phyloP scores from a whole-genome alignment of 305 asterid species.

The Plantago coronopus region DNA sequence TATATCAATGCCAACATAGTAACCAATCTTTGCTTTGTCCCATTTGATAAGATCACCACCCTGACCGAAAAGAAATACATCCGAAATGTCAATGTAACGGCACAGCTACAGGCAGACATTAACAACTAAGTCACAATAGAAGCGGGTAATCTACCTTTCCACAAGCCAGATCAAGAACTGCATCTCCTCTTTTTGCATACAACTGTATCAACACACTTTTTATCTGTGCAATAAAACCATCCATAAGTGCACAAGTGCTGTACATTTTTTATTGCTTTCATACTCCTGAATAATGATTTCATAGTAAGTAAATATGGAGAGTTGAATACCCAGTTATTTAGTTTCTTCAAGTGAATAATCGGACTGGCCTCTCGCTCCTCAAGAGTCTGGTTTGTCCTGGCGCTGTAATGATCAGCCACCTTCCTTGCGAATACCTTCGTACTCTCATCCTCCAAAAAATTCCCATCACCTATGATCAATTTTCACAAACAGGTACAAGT shows the following conservation, averaged over 20 bases:
- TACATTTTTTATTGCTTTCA: background rate
- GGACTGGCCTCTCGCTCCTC: constrained; percentile 70
- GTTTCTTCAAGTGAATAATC: constrained; percentile 50
- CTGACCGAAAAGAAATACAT: constrained; percentile 36
- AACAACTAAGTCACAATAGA: background rate
- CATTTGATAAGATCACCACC: constrained; percentile 98
- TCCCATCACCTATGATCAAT: constrained; percentile 48
- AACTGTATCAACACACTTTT: constrained; percentile 91
- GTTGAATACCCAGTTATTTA: constrained; percentile 45
- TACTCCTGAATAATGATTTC: background rate
- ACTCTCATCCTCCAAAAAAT: constrained; percentile 70
- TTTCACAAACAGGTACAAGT: too few species aligned
- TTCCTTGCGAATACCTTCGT: constrained; percentile 69
- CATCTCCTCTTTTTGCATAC: constrained; percentile 73
- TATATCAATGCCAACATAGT: constrained; percentile 88
- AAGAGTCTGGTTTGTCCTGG: constrained; percentile 87
- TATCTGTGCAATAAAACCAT: constrained; percentile 45
- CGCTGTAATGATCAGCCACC: constrained; percentile 96
- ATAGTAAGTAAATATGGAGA: background rate
- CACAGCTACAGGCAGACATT: constrained; percentile 1
- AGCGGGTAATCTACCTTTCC: constrained; percentile 66
- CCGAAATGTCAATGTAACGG: constrained; percentile 7
- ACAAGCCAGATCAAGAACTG: constrained; percentile 94
- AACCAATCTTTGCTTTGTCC: constrained; percentile 93
- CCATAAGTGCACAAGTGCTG: constrained; percentile 5